These are phyloP conservation scores for Chlamydomonas reinhardtii DNA, from an alignment of 163 green algal species.

Conservation along the genomic window DNA sequence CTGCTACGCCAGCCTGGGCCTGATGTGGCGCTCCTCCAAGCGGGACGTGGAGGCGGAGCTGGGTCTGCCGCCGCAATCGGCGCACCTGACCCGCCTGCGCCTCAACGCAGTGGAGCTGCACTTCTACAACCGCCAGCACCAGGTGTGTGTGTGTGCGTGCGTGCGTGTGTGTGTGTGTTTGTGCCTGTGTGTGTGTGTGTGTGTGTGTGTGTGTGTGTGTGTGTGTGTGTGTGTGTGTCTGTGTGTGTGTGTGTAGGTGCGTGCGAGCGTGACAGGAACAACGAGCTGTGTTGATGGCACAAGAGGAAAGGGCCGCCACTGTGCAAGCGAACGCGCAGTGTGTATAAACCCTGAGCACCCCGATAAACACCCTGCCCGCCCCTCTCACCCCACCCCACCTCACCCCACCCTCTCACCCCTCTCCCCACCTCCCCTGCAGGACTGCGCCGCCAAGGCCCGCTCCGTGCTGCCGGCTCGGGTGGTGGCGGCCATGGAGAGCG, in stretches of 20 bases:
- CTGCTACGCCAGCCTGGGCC: slow-evolving; percentile 65
- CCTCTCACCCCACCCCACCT: too few relatives aligned
- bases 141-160: slow-evolving; percentile 27
- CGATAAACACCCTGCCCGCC: too few relatives aligned
- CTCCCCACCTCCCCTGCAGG: slow-evolving; percentile 6
- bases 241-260: too few relatives aligned
- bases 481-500: slow-evolving; percentile 21
- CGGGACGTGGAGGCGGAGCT: slow-evolving; percentile 82
- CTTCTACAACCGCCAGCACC: slow-evolving; percentile 86
- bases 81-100: slow-evolving; percentile 64
- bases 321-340: too few relatives aligned
- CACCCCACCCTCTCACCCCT: not conserved
- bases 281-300: too few relatives aligned
- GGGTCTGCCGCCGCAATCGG: slow-evolving; percentile 76
- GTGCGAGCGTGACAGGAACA: too few relatives aligned
- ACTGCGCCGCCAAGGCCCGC: slow-evolving; percentile 59
- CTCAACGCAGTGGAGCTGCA: slow-evolving; percentile 85
- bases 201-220: too few relatives aligned
- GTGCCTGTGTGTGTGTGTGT: not conserved
- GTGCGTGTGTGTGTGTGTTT: not conserved
- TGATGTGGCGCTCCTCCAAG: slow-evolving; percentile 88
- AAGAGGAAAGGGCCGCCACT: too few relatives aligned
- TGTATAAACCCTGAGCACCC: too few relatives aligned
- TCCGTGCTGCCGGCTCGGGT: slow-evolving; percentile 48
- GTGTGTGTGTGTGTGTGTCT: too few relatives aligned